phyloP scores from a whole-genome alignment of 805 yeast genomes.

The Lipomyces starkeyi region DNA sequence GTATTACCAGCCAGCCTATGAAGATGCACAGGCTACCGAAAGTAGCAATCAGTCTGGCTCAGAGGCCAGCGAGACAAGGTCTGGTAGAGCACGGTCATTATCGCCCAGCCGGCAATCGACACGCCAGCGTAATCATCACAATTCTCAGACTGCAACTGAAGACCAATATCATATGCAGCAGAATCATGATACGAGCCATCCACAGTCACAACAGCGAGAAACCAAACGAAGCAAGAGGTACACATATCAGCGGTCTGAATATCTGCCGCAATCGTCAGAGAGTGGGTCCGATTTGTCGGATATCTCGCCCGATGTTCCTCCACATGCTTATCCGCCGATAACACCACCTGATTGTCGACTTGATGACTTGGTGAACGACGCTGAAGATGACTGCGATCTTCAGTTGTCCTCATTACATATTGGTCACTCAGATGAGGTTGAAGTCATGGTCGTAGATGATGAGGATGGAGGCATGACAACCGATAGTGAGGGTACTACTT shows the following conservation, averaged over 20 bases:
- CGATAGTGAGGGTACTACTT: slow-evolving; percentile 12
- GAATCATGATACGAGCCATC: not conserved
- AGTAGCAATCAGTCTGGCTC: not conserved
- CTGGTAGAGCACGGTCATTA: slow-evolving; percentile 10
- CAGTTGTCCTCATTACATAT: slow-evolving; percentile 3
- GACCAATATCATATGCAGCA: not conserved
- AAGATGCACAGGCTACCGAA: not conserved
- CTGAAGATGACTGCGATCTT: not conserved
- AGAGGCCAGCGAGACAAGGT: not conserved
- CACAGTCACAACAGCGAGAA: not conserved
- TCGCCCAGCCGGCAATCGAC: slow-evolving; percentile 17
- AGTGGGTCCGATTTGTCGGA: slow-evolving; percentile 35
- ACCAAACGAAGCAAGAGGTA: not conserved
- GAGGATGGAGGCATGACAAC: slow-evolving; percentile 8
- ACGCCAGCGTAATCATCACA: slow-evolving; percentile 24
- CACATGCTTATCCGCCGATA: slow-evolving; percentile 23
- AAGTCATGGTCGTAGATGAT: not conserved
- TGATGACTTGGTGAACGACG: slow-evolving; percentile 7
- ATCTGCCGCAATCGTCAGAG: slow-evolving; percentile 18
- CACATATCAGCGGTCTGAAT: not conserved
- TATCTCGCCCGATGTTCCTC: slow-evolving; percentile 30
- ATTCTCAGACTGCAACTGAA: not conserved
- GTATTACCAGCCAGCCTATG: slow-evolving; percentile 3
- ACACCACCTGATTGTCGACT: slow-evolving; percentile 29
- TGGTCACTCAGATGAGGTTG: slow-evolving; percentile 8